These are phyloP conservation scores for Kazachstania sp. DNA, from an alignment of 1,139 yeast species.

Conservation along the genomic window DNA sequence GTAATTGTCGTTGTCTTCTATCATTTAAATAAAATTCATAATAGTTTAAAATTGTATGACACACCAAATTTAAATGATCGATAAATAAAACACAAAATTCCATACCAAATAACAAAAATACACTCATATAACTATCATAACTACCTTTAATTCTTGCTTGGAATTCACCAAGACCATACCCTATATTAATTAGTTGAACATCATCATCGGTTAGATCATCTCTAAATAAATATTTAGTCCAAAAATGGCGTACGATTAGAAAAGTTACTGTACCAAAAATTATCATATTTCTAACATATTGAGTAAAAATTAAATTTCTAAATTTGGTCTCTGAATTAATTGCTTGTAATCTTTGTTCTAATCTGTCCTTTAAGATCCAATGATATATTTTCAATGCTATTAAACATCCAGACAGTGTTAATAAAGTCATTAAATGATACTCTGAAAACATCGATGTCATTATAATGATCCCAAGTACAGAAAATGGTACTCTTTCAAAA, in stretches of 20 bases:
- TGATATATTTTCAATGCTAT: conserved; percentile 63
- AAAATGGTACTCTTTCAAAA: conserved; percentile 56
- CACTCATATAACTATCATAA: background rate
- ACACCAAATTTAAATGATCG: conserved; percentile 36
- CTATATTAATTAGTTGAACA: background rate
- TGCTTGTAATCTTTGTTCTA: conserved; percentile 44
- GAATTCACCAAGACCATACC: conserved; percentile 1
- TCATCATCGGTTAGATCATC: background rate
- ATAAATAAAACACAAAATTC: conserved; percentile 63
- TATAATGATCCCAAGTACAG: conserved; percentile 57
- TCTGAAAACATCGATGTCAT: conserved; percentile 56
- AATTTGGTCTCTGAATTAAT: conserved; percentile 30
- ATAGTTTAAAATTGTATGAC: conserved; percentile 41
- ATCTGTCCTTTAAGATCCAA: conserved; percentile 58
- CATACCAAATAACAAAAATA: conserved; percentile 39
- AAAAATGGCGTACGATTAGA: background rate
- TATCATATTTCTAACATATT: conserved; percentile 14
- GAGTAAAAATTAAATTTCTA: conserved; percentile 31
- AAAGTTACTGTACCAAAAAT: conserved; percentile 9
- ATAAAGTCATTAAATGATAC: conserved; percentile 42
- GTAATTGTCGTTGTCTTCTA: conserved; percentile 6
- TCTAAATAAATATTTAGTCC: background rate
- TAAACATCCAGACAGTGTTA: conserved; percentile 35
- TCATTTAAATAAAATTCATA: conserved; percentile 40
- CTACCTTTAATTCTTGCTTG: background rate